Conservation (phyloP, 345 rosid genomes). For the Acer campestre region DNA sequence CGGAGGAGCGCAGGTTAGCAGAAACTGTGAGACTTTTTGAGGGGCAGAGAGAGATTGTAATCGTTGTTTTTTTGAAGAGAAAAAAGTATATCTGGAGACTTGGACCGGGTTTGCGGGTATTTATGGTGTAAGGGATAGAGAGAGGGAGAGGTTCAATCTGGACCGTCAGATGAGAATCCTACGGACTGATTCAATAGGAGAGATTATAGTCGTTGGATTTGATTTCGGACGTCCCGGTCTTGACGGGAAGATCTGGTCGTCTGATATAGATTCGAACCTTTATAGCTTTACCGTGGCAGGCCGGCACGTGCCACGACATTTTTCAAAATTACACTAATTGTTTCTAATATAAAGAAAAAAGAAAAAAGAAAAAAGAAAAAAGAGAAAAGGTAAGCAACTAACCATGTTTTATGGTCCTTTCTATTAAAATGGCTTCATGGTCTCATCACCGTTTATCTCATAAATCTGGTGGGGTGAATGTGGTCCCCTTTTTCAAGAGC, state of each 20-base stretch:
- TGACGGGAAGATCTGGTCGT: slow-evolving; percentile 55
- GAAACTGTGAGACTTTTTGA: neutral
- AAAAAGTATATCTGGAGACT: neutral
- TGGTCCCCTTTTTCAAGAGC: neutral
- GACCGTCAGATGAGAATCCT: slow-evolving; percentile 44
- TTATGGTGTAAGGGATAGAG: slow-evolving; percentile 35
- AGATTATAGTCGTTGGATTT: slow-evolving; percentile 48
- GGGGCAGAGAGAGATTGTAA: neutral
- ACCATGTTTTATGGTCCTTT: neutral
- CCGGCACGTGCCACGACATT: slow-evolving; percentile 63
- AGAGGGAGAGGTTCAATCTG: slow-evolving; percentile 42
- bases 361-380: neutral
- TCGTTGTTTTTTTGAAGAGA: slow-evolving; percentile 5
- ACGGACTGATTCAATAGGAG: slow-evolving; percentile 17
- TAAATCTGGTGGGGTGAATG: neutral
- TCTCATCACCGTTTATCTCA: slow-evolving; percentile 12
- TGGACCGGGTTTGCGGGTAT: slow-evolving; percentile 38
- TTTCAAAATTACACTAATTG: neutral
- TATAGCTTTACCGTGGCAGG: slow-evolving; percentile 47
- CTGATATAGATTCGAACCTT: slow-evolving; percentile 53
- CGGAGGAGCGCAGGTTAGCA: slow-evolving; percentile 14
- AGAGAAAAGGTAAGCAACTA: neutral
- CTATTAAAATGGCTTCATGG: no score
- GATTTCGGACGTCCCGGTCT: slow-evolving; percentile 37
- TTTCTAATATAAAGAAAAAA: neutral